Evolutionary conservation across 176 grass and related monocot genomes (phyloP).

Genomic region (Oryza australiensis): DNA sequence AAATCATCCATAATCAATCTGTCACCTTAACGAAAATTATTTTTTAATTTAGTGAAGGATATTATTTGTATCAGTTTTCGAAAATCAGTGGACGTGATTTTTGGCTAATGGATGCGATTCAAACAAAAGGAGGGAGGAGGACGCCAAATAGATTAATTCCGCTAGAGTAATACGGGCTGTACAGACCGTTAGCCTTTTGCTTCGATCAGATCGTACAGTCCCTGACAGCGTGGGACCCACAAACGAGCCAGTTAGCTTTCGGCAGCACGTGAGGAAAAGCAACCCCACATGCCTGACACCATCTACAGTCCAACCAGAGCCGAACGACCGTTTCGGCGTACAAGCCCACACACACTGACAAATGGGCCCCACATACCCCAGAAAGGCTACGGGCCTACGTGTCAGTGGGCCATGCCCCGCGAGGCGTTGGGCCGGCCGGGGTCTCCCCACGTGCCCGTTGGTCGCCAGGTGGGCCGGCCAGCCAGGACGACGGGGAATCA

Average conservation of each 20-base stretch:
- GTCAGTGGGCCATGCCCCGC: not conserved
- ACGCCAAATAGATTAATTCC: no score
- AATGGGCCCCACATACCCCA: not conserved
- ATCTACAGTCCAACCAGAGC: not conserved
- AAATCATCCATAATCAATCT: no score
- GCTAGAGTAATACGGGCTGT: no score
- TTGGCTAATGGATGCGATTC: no score
- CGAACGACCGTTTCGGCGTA: not conserved
- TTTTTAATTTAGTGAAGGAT: no score
- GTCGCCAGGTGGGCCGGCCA: constrained; percentile 22
- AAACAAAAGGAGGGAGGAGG: no score
- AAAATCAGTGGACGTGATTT: no score
- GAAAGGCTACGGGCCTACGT: not conserved
- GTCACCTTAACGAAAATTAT: no score
- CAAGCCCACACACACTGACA: not conserved
- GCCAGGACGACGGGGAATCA: not conserved
- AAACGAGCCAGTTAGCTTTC: not conserved
- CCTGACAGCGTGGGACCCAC: not conserved
- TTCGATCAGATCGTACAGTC: not conserved
- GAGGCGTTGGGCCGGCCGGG: not conserved
- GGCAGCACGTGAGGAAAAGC: constrained; percentile 47
- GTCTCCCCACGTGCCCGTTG: constrained; percentile 14
- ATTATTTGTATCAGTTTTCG: no score
- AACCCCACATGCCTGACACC: constrained; percentile 32
- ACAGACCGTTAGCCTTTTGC: not conserved